These are phyloP conservation scores for Balansia obtecta DNA, from an alignment of 2,329 filamentous ascomycete species.

Conservation along the genomic window DNA sequence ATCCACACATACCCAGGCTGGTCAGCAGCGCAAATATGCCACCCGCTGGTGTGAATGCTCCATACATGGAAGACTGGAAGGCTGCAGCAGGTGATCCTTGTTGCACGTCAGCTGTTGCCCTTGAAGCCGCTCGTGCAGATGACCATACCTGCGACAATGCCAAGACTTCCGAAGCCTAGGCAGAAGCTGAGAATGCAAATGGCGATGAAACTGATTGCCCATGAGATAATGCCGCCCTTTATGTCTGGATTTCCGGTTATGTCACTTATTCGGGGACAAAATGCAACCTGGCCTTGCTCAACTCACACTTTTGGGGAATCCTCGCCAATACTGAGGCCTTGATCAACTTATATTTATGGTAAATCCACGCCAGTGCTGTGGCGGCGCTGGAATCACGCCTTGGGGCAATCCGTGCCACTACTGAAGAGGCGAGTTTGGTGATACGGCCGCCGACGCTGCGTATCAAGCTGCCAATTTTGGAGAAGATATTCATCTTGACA, in stretches of 20 bases:
- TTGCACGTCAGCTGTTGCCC: not conserved
- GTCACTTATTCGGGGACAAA: too few relatives aligned
- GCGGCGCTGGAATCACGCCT: not conserved
- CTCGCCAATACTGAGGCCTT: too few relatives aligned
- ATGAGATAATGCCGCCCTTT: not conserved
- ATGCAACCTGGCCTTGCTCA: too few relatives aligned
- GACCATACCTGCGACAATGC: not conserved
- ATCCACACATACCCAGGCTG: conserved; percentile 5
- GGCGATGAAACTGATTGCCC: not conserved
- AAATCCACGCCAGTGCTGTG: not conserved
- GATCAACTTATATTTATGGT: too few relatives aligned
- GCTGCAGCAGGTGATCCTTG: conserved; percentile 1
- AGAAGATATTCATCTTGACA: too few relatives aligned
- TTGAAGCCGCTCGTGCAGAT: too few relatives aligned
- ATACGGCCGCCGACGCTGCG: too few relatives aligned
- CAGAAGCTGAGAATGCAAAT: not conserved
- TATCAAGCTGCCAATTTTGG: not conserved
- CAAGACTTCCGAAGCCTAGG: not conserved
- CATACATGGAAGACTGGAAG: conserved; percentile 3
- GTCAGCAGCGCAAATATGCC: not conserved
- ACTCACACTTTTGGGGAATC: too few relatives aligned
- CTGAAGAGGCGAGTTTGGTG: not conserved
- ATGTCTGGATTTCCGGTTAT: not conserved
- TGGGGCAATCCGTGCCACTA: not conserved
- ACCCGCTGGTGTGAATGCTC: not conserved